Percentiles rank a stretch among this genome's conserved stretches.
phyloP scores from a whole-genome alignment of 345 rosid genomes.

The Syzygium aromaticum region DNA sequence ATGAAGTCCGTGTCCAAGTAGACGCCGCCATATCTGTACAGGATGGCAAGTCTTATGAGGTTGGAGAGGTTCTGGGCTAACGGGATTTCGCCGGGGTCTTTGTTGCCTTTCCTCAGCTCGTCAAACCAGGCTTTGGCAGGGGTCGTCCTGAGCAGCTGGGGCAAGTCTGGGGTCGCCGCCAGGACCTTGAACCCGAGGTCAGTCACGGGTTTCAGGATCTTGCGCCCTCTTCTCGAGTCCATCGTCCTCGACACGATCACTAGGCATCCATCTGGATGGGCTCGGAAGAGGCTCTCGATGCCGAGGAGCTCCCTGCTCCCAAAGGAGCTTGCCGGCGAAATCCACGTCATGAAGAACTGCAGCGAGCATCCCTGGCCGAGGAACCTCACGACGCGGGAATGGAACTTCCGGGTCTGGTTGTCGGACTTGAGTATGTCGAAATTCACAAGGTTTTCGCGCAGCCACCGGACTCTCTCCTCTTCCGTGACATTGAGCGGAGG shows the following conservation, averaged over 20 bases:
- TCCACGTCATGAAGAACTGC: slow-evolving; percentile 82
- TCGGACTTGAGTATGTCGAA: slow-evolving; percentile 47
- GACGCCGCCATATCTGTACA: slow-evolving; percentile 73
- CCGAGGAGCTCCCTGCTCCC: slow-evolving; percentile 48
- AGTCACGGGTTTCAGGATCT: slow-evolving; percentile 42
- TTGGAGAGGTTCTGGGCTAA: slow-evolving; percentile 69
- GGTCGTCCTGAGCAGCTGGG: slow-evolving; percentile 45
- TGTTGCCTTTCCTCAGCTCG: slow-evolving; percentile 44
- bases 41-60: slow-evolving; percentile 50
- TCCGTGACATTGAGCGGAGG: slow-evolving; percentile 38
- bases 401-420: slow-evolving; percentile 33
- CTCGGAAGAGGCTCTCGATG: slow-evolving; percentile 51
- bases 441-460: slow-evolving; percentile 25
- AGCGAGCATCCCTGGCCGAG: slow-evolving; percentile 38
- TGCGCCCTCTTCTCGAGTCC: slow-evolving; percentile 46
- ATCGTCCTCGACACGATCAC: slow-evolving; percentile 56
- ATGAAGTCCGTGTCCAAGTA: slow-evolving; percentile 72
- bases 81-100: slow-evolving; percentile 74
- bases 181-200: slow-evolving; percentile 37
- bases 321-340: slow-evolving; percentile 43
- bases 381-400: slow-evolving; percentile 37
- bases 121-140: slow-evolving; percentile 67
- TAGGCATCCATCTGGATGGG: slow-evolving; percentile 59
- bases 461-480: slow-evolving; percentile 40
- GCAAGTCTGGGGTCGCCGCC: slow-evolving; percentile 56